These are phyloP conservation scores for Pythium brachiatum DNA, from an alignment of 352 stramenopile species.

Conservation along the genomic window DNA sequence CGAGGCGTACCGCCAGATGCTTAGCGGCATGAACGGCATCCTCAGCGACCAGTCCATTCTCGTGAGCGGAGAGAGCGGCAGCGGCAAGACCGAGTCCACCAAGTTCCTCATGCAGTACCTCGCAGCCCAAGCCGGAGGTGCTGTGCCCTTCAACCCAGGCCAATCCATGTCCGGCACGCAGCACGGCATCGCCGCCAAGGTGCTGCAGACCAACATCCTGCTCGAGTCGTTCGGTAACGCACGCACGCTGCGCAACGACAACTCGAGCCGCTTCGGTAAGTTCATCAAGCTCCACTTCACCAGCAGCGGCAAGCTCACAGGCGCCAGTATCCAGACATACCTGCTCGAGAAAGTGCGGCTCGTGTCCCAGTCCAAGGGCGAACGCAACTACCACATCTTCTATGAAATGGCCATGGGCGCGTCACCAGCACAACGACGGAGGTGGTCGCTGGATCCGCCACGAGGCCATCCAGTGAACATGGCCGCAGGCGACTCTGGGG, in stretches of 20 bases:
- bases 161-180: constrained; percentile 27
- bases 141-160: constrained; percentile 58
- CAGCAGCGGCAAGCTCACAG: constrained; percentile 60
- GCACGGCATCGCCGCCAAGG: constrained; percentile 77
- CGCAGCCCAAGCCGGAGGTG: constrained; percentile 63
- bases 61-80: constrained; percentile 83
- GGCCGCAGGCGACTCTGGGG: constrained; percentile 39
- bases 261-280: constrained; percentile 91
- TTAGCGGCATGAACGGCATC: constrained; percentile 54
- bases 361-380: constrained; percentile 75
- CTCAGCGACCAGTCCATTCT: constrained; percentile 79
- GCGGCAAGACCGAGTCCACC: constrained; percentile 88
- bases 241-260: constrained; percentile 86
- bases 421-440: constrained; percentile 41
- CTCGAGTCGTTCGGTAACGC: constrained; percentile 90
- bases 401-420: constrained; percentile 79
- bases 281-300: constrained; percentile 92
- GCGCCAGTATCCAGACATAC: constrained; percentile 91
- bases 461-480: constrained; percentile 32
- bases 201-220: constrained; percentile 89
- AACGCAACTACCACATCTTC: constrained; percentile 88
- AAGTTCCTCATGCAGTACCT: constrained; percentile 90
- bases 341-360: constrained; percentile 93
- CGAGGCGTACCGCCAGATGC: constrained; percentile 81
- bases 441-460: constrained; percentile 67